phyloP scores from a whole-genome alignment of 176 grass and related monocot genomes.

The Pontederia crassipes region DNA sequence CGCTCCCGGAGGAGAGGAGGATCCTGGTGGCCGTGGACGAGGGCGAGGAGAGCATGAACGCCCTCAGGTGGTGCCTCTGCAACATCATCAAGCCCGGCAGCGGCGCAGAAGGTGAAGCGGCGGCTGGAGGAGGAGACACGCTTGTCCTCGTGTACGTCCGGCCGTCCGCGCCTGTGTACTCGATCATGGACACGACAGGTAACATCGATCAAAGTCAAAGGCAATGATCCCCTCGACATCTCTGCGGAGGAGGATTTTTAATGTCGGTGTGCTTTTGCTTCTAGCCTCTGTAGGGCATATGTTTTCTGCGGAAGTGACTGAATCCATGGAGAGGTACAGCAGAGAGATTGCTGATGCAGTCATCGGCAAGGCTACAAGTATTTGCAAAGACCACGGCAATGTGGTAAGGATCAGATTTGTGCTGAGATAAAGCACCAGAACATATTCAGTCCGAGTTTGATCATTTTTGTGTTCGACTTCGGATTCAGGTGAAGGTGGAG shows the following conservation, averaged over 20 bases:
- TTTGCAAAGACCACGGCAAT: constrained; percentile 45
- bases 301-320: constrained; percentile 48
- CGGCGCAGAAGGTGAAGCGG: neutral
- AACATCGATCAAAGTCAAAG: neutral
- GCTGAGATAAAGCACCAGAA: too few relatives aligned
- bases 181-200: constrained; percentile 49
- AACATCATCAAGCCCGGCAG: constrained; percentile 23
- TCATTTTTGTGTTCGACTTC: neutral
- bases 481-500: constrained; percentile 31
- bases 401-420: constrained; percentile 3
- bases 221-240: neutral
- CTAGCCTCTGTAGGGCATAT: constrained; percentile 31
- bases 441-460: neutral
- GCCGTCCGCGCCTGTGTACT: constrained; percentile 33
- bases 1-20: constrained; percentile 8
- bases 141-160: constrained; percentile 56
- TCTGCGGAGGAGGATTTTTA: too few relatives aligned
- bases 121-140: constrained; percentile 20
- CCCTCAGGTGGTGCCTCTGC: constrained; percentile 59
- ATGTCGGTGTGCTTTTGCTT: neutral
- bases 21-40: constrained; percentile 77
- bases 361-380: constrained; percentile 45
- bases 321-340: constrained; percentile 55
- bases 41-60: constrained; percentile 61
- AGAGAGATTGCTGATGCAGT: constrained; percentile 53